A percentile compares a stretch with the other conserved stretches of the same genome.
These are phyloP conservation scores for Parmales sp. DNA, from an alignment of 108 stramenopile species.

Conservation along the genomic window DNA sequence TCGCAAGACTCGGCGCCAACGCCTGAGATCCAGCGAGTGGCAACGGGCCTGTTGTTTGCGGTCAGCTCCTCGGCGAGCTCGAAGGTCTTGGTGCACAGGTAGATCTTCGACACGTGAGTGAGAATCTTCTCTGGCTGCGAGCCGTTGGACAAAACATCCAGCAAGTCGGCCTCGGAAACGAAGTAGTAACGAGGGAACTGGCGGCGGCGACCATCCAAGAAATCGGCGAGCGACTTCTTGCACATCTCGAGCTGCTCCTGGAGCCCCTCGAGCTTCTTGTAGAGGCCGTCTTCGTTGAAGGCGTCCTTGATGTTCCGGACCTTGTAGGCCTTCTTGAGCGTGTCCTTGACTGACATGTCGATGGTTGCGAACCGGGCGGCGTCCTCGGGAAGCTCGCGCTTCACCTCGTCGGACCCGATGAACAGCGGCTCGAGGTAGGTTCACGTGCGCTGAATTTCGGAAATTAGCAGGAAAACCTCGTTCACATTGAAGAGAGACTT, in stretches of 20 bases:
- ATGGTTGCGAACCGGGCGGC: conserved; percentile 57
- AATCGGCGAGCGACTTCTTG: conserved; percentile 65
- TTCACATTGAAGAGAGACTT: conserved; percentile 38
- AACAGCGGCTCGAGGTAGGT: conserved; percentile 73
- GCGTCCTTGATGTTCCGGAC: conserved; percentile 44
- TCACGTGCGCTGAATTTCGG: conserved; percentile 71
- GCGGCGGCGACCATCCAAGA: conserved; percentile 59
- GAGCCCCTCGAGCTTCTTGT: conserved; percentile 41
- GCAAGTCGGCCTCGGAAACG: conserved; percentile 57
- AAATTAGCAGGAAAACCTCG: conserved; percentile 47
- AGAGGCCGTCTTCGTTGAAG: conserved; percentile 56
- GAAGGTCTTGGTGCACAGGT: conserved; percentile 56
- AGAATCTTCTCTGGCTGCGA: conserved; percentile 52
- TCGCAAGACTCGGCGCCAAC: conserved; percentile 52
- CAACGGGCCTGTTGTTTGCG: conserved; percentile 31
- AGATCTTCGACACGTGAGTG: conserved; percentile 61
- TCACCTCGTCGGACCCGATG: conserved; percentile 69
- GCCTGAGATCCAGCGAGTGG: conserved; percentile 44
- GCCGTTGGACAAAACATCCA: conserved; percentile 74
- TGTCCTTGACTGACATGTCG: conserved; percentile 46
- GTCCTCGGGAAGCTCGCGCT: conserved; percentile 65
- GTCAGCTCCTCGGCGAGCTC: conserved; percentile 24
- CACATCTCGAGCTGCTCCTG: conserved; percentile 60
- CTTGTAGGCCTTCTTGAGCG: conserved; percentile 44
- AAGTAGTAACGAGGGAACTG: conserved; percentile 77